Conservation (phyloP, 2,329 filamentous ascomycete species). For the Pseudogymnoascus sp. region DNA sequence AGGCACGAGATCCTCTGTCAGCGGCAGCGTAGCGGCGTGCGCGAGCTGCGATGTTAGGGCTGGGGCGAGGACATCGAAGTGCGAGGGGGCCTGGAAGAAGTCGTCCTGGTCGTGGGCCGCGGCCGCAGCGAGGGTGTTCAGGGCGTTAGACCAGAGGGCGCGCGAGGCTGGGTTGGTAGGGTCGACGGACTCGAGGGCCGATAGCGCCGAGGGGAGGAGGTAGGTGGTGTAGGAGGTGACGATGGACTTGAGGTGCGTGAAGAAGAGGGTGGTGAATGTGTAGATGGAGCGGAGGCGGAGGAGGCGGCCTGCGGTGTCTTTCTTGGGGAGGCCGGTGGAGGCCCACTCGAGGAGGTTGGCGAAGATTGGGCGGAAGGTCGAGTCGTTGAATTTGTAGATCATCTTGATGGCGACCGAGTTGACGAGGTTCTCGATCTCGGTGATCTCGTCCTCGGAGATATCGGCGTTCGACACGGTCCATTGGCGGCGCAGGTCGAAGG, state of each 20-base stretch:
- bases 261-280: conserved; percentile 71
- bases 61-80: conserved; percentile 66
- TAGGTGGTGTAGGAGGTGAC: conserved; percentile 89
- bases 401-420: conserved; percentile 74
- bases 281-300: conserved; percentile 70
- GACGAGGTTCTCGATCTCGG: conserved; percentile 54
- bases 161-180: conserved; percentile 41
- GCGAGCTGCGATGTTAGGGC: conserved; percentile 62
- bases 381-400: conserved; percentile 94
- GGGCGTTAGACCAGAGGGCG: conserved; percentile 59
- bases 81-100: conserved; percentile 89
- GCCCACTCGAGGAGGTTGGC: conserved; percentile 79
- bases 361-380: conserved; percentile 87
- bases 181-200: conserved; percentile 45
- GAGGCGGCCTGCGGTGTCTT: conserved; percentile 48
- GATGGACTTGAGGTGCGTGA: conserved; percentile 81
- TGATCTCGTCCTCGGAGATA: conserved; percentile 39
- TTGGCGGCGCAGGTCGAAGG: conserved; percentile 58
- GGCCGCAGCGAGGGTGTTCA: conserved; percentile 63
- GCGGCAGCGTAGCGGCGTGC: conserved; percentile 37
- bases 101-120: conserved; percentile 89
- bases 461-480: conserved; percentile 36
- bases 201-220: conserved; percentile 65
- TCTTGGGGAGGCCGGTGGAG: conserved; percentile 50
- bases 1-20: conserved; percentile 54